Conservation (phyloP, 2,329 filamentous ascomycete genomes). For the Cryphonectria nitschkei region DNA sequence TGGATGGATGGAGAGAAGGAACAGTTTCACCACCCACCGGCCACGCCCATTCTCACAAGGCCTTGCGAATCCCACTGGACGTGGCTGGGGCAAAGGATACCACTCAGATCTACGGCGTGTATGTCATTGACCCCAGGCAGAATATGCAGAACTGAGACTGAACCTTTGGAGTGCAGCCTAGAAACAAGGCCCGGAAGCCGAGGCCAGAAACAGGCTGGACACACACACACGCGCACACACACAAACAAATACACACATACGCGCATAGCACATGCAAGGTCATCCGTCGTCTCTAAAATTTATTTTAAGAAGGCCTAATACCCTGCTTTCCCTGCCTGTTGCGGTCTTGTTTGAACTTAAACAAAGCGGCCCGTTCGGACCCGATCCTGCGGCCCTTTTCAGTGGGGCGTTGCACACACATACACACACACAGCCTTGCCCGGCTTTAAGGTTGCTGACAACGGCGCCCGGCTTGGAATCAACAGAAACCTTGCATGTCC, state of each 20-base stretch:
- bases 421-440: not conserved
- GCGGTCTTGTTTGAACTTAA: not conserved
- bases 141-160: not conserved
- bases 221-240: not conserved
- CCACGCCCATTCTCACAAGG: not conserved
- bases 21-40: not conserved
- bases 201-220: not conserved
- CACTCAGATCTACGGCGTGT: not conserved
- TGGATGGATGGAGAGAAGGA: not conserved
- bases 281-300: not conserved
- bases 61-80: not conserved
- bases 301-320: not conserved
- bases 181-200: not conserved
- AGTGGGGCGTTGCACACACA: not conserved
- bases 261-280: not conserved
- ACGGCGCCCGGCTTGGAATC: not conserved
- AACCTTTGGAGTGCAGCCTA: not conserved
- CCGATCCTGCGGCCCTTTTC: not conserved
- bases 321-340: not conserved
- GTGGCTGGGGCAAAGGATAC: not conserved
- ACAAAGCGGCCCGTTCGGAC: conserved; percentile 2
- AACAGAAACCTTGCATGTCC: not conserved
- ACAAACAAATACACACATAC: no score
- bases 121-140: not conserved
- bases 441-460: not conserved